These are phyloP conservation scores for Huntiella savannae DNA, from an alignment of 2,329 filamentous ascomycete species.

Conservation along the genomic window DNA sequence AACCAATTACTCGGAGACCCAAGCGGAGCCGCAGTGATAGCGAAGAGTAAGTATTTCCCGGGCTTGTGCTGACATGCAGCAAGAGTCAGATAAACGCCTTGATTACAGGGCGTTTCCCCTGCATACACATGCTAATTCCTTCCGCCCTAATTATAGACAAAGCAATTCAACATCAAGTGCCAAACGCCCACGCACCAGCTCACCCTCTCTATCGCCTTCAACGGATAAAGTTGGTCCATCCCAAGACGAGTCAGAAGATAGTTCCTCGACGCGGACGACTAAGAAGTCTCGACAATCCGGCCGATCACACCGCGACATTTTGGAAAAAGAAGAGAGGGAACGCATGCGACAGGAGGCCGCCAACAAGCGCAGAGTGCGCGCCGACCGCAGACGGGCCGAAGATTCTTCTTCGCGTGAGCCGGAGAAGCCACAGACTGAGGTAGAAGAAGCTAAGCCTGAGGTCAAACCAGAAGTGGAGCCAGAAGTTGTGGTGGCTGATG, in stretches of 20 bases:
- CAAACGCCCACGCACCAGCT: conserved; percentile 72
- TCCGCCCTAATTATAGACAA: too few species aligned
- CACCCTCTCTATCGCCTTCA: conserved; percentile 44
- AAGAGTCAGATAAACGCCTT: too few species aligned
- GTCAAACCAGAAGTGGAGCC: not conserved
- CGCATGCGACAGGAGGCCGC: conserved; percentile 53
- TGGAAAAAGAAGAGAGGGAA: conserved; percentile 57
- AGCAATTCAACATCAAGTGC: conserved; percentile 20
- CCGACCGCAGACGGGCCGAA: conserved; percentile 63
- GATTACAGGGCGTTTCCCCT: too few species aligned
- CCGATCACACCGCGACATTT: conserved; percentile 41
- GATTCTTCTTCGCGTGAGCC: conserved; percentile 31
- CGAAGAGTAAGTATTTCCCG: conserved; percentile 57
- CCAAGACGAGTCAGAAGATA: conserved; percentile 56
- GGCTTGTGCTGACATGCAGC: not conserved
- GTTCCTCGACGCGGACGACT: conserved; percentile 28
- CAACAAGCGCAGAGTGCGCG: conserved; percentile 62
- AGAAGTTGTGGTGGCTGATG: not conserved
- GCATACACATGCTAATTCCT: too few species aligned
- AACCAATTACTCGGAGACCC: conserved; percentile 36
- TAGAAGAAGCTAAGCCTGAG: conserved; percentile 11
- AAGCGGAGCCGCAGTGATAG: conserved; percentile 83
- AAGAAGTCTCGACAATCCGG: conserved; percentile 40
- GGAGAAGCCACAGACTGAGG: conserved; percentile 17
- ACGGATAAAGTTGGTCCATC: conserved; percentile 28